phyloP scores from a whole-genome alignment of 176 grass and related monocot species.

The Pontederia paniculata region DNA sequence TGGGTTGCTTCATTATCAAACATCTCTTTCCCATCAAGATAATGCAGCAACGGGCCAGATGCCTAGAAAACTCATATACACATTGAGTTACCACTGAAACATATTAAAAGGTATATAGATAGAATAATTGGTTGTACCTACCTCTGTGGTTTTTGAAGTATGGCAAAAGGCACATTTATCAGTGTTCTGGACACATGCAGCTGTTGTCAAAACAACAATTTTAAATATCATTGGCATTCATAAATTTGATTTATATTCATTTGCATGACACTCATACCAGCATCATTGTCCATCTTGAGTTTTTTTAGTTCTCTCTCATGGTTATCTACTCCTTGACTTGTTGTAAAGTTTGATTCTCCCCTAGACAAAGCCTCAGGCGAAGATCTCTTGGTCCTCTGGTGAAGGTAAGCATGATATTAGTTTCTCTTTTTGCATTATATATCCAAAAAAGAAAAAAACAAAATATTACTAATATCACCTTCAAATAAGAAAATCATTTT shows the following conservation, averaged over 20 bases:
- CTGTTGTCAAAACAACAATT: constrained; percentile 21
- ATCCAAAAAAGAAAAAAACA: no score
- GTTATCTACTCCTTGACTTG: constrained; percentile 12
- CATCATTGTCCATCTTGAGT: constrained; percentile 33
- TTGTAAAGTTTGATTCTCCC: constrained; percentile 17
- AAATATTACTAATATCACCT: background rate
- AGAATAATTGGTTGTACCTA: constrained; percentile 1
- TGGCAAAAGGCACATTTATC: constrained; percentile 69
- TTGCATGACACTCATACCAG: constrained; percentile 18
- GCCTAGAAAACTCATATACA: constrained; percentile 29
- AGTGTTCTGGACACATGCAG: constrained; percentile 1
- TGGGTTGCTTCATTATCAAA: constrained; percentile 42
- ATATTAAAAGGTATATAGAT: no score
- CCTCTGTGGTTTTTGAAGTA: constrained; percentile 42
- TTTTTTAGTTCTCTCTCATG: constrained; percentile 49
- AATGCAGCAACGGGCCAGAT: constrained; percentile 64
- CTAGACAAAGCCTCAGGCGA: constrained; percentile 26
- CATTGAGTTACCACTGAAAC: no score
- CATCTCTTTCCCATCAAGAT: constrained; percentile 47
- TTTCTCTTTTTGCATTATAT: background rate
- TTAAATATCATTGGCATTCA: background rate
- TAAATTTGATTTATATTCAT: background rate
- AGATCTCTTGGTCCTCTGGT: constrained; percentile 41
- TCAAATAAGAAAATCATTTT: background rate
- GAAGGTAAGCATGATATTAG: background rate